A percentile compares a stretch with the other conserved stretches of the same genome.
Evolutionary conservation across 2,329 filamentous ascomycete genomes (phyloP).

Genomic region (Fusarium sp.): DNA sequence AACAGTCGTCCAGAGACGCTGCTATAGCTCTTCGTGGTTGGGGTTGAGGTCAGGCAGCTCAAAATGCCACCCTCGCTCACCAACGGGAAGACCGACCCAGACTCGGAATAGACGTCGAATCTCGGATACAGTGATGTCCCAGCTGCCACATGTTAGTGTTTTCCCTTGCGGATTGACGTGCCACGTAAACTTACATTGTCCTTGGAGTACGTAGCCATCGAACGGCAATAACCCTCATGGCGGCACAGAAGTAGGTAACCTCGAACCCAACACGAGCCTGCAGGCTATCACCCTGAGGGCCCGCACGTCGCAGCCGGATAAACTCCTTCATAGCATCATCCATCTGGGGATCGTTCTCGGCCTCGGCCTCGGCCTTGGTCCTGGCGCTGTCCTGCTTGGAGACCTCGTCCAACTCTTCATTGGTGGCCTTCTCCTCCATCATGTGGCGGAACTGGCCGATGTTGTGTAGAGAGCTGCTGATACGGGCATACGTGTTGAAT

Average conservation of each 20-base stretch:
- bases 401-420: slow-evolving; percentile 46
- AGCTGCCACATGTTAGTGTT: slow-evolving; percentile 47
- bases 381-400: slow-evolving; percentile 46
- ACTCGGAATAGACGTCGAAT: slow-evolving; percentile 57
- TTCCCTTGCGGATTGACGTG: background rate
- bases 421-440: slow-evolving; percentile 52
- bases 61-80: slow-evolving; percentile 58
- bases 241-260: slow-evolving; percentile 67
- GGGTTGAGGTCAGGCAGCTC: slow-evolving; percentile 54
- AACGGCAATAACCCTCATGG: slow-evolving; percentile 71
- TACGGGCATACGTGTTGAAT: slow-evolving; percentile 90
- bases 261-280: slow-evolving; percentile 71
- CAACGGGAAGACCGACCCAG: slow-evolving; percentile 63
- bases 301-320: slow-evolving; percentile 47
- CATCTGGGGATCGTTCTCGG: slow-evolving; percentile 48
- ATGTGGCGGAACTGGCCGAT: slow-evolving; percentile 75
- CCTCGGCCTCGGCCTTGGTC: slow-evolving; percentile 42
- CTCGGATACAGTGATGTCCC: slow-evolving; percentile 56
- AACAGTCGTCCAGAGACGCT: background rate
- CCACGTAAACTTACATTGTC: slow-evolving; percentile 68
- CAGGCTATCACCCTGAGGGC: slow-evolving; percentile 48
- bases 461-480: slow-evolving; percentile 81
- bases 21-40: slow-evolving; percentile 59
- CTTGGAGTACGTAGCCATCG: slow-evolving; percentile 76
- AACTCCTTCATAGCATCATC: slow-evolving; percentile 52